Base-by-base conservation (phyloP, 2,329 filamentous ascomycete genomes). In the Aspergillus aculeatinus region DNA sequence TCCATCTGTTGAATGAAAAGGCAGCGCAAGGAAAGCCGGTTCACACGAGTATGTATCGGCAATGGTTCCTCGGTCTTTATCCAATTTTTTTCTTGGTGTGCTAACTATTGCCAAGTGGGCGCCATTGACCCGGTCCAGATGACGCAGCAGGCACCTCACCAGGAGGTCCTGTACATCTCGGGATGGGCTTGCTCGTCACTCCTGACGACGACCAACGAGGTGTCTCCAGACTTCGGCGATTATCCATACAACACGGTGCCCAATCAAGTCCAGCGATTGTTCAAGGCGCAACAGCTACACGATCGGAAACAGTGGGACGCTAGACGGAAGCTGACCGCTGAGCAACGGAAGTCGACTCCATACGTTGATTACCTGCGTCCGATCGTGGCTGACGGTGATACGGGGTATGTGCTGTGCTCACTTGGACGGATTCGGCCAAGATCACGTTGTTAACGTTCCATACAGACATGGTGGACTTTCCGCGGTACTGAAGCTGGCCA, bases 191-290 rank as follows among this genome's bases (percentile, higher is more conserved):
- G 95, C 79, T 98, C 94, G 0, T 94, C 92, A 0, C 86, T 96
- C 21, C 82, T 99, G 50, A 98, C 94, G 4, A 89, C 88, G 10
- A 98, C 95, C 42, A 98, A 99, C 79, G 95, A 99, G 76, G 95
- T 99, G 29, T 97, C 92, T 0, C 91, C 95, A 48, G 95, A 99
- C 75, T 96, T 98, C 79, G 95, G 95, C 70, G 95, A 99, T 78
- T 99, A 99, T 76, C 95, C 95, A 0, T 99, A 99, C 81, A 98
- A 98, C 74, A 99, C 95, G 0, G 95, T 99, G 4, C 95, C 95
- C 9, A 98, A 98, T 79, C 95, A 98, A 76, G 95, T 99, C 4
- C 92, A 99, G 80, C 87, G 95, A 65, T 81, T 99, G 55, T 92
- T 96, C 80, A 98, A 98, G 80, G 95, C 95, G 4, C 95, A 99